Conservation (phyloP, 441 rosid genomes). For the Hura crepitans region DNA sequence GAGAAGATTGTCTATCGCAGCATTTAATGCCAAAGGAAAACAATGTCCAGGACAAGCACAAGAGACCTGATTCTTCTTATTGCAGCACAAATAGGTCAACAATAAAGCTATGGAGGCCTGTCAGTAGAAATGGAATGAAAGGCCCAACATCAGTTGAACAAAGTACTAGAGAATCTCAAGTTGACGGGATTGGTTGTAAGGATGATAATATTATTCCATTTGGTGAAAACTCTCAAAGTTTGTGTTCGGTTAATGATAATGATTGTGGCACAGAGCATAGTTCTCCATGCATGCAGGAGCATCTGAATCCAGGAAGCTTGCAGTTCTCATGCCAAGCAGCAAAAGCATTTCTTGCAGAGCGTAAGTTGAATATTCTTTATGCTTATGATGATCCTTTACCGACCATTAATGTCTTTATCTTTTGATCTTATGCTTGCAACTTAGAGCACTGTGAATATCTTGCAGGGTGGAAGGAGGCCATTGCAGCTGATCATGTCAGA, state of each 20-base stretch:
- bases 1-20: constrained; percentile 30
- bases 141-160: constrained; percentile 30
- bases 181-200: constrained; percentile 22
- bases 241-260: constrained; percentile 11
- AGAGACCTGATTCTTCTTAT: constrained; percentile 31
- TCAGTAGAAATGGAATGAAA: constrained; percentile 54
- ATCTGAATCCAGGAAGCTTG: constrained; percentile 25
- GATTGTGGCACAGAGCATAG: constrained; percentile 16
- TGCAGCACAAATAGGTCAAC: constrained; percentile 36
- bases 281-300: constrained; percentile 17
- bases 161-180: constrained; percentile 35
- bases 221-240: constrained; percentile 32
- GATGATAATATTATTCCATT: constrained; percentile 26
- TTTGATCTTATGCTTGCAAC: not conserved
- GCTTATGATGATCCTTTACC: not conserved
- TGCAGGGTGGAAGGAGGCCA: constrained; percentile 92
- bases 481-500: constrained; percentile 58
- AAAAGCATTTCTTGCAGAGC: constrained; percentile 66
- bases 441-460: not conserved
- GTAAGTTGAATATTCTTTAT: constrained; percentile 38
- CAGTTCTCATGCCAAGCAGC: constrained; percentile 56
- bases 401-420: not conserved
- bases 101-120: constrained; percentile 66
- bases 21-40: constrained; percentile 40
- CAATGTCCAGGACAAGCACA: constrained; percentile 34